Evolutionary conservation across 257 asterid genomes (phyloP).

Genomic region (Solanum neorickii): DNA sequence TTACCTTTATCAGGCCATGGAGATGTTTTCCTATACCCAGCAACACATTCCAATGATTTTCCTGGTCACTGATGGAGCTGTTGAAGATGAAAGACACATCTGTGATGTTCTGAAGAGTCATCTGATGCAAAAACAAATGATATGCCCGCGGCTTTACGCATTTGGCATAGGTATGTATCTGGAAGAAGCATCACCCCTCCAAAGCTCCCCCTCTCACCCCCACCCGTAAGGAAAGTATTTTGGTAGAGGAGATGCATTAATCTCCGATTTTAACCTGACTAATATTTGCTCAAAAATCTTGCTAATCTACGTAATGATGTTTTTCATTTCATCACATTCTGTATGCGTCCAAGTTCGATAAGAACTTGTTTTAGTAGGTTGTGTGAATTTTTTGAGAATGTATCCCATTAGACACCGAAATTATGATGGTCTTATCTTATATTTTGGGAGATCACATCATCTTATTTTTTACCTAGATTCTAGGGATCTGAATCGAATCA

Average conservation of each 20-base stretch:
- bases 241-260: neutral
- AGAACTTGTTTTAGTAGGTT: neutral
- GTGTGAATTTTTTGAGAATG: neutral
- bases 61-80: constrained; percentile 94
- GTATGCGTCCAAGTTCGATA: neutral
- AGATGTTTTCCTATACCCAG: constrained; percentile 48
- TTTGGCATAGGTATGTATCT: constrained; percentile 66
- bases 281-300: neutral
- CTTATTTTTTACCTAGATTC: neutral
- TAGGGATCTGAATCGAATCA: neutral
- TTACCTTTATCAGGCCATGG: constrained; percentile 51
- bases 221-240: neutral
- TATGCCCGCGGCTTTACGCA: constrained; percentile 68
- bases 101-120: constrained; percentile 48
- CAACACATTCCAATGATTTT: constrained; percentile 51
- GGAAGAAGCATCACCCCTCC: neutral
- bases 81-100: constrained; percentile 75
- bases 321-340: neutral
- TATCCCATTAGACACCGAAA: neutral
- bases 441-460: neutral
- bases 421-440: neutral
- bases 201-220: neutral
- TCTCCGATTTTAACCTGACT: neutral
- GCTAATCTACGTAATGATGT: neutral
- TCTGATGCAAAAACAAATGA: constrained; percentile 25